Base-by-base conservation (phyloP, 306 rosid genomes). In the Aeschynomene evenia region DNA sequence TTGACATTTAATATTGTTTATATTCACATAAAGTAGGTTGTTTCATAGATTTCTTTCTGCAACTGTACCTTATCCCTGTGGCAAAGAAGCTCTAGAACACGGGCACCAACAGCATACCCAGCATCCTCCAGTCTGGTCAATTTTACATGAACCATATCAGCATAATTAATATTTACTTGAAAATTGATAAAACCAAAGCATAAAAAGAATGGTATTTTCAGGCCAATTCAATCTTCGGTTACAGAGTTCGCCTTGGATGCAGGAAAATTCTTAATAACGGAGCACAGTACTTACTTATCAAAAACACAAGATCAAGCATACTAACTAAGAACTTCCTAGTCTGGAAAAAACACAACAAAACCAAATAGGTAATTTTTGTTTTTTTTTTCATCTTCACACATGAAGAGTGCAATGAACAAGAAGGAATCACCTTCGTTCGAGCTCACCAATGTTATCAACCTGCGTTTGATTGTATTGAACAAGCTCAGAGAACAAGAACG, bases 401-500 rank as follows among this genome's bases (percentile, higher is more conserved):
- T 2, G 10, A 31, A 70, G 18, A 21, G 46, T 4, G 34, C 7
- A 36, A 22, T n/a, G 29, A 24, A 24, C 1, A n/a, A 42, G 19
- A 49, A 76, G 26, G 39, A 55, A 42, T 60, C 71, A 89, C 98
- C 98, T 91, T 78, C 99, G 82, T 79, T 94, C 99, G 60, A 94
- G 80, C 77, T 94, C 99, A 20, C 97, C 89, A 55, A 94, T 94
- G 68, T 94, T 94, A 76, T 94, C 97, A 53, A 94, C 97, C 82
- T 91, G 99, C 0, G 97, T 91, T 86, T 94, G 99, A 59, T 94
- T 94, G 85, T 91, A 94, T 83, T 94, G 99, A 78, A 94, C 97
- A 74, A 94, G 97, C 90, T 94, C 99, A 0, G 99, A 94, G 80
- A 94, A 94, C 86, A 94, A 83, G 84, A 94, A 94, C 24, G 97